Evolutionary conservation across 2,329 filamentous ascomycete species (phyloP), one percentile per base, ranked within the genome.

Genomic region (Penicillium sp.): DNA sequence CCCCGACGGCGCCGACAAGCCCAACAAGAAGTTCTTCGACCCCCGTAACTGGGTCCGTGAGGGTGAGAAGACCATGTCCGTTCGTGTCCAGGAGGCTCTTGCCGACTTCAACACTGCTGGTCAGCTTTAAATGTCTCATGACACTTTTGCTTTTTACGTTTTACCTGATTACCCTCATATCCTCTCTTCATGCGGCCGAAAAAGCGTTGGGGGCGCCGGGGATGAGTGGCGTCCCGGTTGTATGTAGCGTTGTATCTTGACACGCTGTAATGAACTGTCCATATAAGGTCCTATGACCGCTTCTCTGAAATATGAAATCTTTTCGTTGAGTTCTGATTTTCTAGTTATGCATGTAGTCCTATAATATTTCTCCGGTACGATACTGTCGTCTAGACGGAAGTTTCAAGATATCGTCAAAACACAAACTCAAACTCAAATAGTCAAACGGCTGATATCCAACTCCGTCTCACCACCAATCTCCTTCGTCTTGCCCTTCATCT

Each of bases 1-100:
- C 85, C 93, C 93, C 64, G 92, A 97, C 47, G 92, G 93, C 58
- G 87, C 86, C 18, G 91, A 96, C 81, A 97, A 97, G 89, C 93
- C 94, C 73, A 99, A 99, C 87, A 99, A 99, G 90, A 97, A 97
- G 82, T 88, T 82, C 81, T 92, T 90, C 69, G 87, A 89, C 80
- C 91, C 92, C 68, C 88, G 92, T 79, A 91, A 97, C 73, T 96
- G 92, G 93, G 91, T 96, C 60, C 89, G 92, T 57, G 76, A 79
- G 82, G 94, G 93, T 71, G 94, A 99, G 86, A 96, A 97, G 87
- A 92, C 89, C 72, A 99, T 97, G 94, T 84, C 82, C 72, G 79
- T 82, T 69, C 90, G 94, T 78, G 86, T 97, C 63, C 73, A 85
- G 66, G 86, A 87, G 75, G 93, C 90, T 57, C 87, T 99, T 61